These are phyloP conservation scores for Atalantia buxifolia DNA, from an alignment of 345 rosid species.

Conservation along the genomic window DNA sequence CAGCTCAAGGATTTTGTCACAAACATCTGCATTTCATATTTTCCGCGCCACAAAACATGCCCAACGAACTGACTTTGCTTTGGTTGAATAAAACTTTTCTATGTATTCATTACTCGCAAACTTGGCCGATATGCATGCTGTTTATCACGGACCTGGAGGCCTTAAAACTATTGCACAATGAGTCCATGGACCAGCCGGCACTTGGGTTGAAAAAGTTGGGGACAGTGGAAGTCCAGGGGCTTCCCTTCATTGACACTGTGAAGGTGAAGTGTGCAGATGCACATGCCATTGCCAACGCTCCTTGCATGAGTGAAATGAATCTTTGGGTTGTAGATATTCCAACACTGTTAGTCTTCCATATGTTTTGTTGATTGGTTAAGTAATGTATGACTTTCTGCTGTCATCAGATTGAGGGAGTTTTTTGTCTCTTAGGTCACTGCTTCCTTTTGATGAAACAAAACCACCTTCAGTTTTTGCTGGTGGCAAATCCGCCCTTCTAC, in stretches of 20 bases:
- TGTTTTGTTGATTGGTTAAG: not conserved
- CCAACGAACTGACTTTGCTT: conserved; percentile 9
- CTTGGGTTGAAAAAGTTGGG: conserved; percentile 83
- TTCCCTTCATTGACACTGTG: conserved; percentile 91
- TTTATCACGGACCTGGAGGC: conserved; percentile 96
- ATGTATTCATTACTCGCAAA: conserved; percentile 89
- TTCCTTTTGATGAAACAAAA: conserved; percentile 81
- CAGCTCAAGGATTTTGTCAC: not conserved
- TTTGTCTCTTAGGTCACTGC: conserved; percentile 66
- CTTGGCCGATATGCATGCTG: conserved; percentile 97
- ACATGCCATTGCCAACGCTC: conserved; percentile 72
- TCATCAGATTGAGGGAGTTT: conserved; percentile 14
- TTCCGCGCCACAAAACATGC: not conserved
- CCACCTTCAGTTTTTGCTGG: conserved; percentile 74
- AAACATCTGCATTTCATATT: not conserved
- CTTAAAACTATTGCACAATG: conserved; percentile 74
- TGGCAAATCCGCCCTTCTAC: conserved; percentile 63
- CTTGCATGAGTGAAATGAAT: conserved; percentile 63
- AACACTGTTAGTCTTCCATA: conserved; percentile 41
- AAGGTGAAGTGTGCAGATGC: conserved; percentile 80
- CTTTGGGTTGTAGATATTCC: conserved; percentile 68
- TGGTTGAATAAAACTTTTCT: conserved; percentile 20
- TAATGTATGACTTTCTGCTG: not conserved
- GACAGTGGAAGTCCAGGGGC: conserved; percentile 69
- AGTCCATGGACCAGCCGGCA: conserved; percentile 91